Percentiles rank a stretch among this genome's conserved stretches.
Evolutionary conservation across 148 eudicot genomes (phyloP).

Genomic region (Nyssa sinensis): DNA sequence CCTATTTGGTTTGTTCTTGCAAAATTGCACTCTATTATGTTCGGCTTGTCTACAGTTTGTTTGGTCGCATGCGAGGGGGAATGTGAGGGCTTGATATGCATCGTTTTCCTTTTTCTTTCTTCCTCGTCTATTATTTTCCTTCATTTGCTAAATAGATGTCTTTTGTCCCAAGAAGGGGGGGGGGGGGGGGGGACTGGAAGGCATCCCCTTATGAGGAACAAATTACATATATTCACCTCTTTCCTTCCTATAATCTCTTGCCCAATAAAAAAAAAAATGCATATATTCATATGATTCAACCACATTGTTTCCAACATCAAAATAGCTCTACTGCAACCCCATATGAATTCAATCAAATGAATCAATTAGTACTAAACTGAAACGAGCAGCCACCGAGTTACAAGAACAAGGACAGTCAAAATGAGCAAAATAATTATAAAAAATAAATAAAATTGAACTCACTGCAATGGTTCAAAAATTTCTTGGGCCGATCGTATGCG

Average conservation of each 20-base stretch:
- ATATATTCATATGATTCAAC: neutral
- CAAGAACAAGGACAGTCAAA: neutral
- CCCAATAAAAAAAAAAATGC: neutral
- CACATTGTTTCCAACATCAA: neutral
- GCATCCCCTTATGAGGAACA: neutral
- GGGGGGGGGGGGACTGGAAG: no score
- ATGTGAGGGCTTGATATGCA: no score
- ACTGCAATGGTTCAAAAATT: conserved; percentile 75
- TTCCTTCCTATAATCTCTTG: neutral
- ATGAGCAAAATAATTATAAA: neutral
- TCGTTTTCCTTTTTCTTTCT: no score
- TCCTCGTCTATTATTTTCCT: no score
- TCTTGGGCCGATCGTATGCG: conserved; percentile 73
- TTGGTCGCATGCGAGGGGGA: no score
- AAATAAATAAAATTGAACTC: neutral
- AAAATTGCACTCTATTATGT: no score
- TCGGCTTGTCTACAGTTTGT: no score
- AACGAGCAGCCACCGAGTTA: no score
- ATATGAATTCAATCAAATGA: neutral
- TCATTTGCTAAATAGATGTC: no score
- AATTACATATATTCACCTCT: neutral
- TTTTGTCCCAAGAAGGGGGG: no score
- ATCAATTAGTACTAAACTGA: neutral
- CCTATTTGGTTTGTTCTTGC: no score
- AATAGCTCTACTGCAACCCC: neutral